Percentiles rank a stretch among this genome's conserved stretches.
Conservation (phyloP, 768 basidiomycete genomes). For the Kwoniella dejecticola region DNA sequence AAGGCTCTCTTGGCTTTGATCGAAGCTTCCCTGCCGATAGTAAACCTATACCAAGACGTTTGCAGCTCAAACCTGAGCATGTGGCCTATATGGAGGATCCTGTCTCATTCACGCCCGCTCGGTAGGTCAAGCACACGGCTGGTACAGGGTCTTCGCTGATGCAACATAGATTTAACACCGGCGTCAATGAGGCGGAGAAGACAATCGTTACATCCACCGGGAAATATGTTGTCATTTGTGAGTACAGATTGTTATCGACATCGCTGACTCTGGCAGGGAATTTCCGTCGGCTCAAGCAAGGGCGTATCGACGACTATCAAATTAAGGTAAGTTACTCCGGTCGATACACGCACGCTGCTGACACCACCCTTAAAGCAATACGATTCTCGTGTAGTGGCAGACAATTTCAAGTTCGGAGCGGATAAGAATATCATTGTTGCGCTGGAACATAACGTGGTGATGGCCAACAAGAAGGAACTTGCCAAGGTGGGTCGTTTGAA, state of each 20-base stretch:
- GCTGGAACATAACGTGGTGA: slow-evolving; percentile 86
- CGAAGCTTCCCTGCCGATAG: slow-evolving; percentile 90
- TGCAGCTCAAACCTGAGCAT: slow-evolving; percentile 87
- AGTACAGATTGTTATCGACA: slow-evolving; percentile 16
- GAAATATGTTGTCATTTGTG: slow-evolving; percentile 84
- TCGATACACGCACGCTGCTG: background rate
- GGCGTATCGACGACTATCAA: slow-evolving; percentile 85
- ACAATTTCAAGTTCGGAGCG: slow-evolving; percentile 96
- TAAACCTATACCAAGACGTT: slow-evolving; percentile 84
- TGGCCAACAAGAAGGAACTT: slow-evolving; percentile 90
- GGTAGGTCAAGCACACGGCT: slow-evolving; percentile 59
- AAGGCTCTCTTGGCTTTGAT: slow-evolving; percentile 84
- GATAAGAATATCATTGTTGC: slow-evolving; percentile 98
- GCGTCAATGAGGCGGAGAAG: slow-evolving; percentile 82
- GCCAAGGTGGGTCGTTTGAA: slow-evolving; percentile 79
- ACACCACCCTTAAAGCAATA: slow-evolving; percentile 60
- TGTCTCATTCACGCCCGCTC: slow-evolving; percentile 88
- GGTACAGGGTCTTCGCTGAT: background rate
- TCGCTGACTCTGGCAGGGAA: slow-evolving; percentile 61
- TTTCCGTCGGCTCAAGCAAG: slow-evolving; percentile 92
- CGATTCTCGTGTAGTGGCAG: slow-evolving; percentile 90
- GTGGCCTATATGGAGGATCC: slow-evolving; percentile 89
- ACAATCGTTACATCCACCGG: slow-evolving; percentile 95
- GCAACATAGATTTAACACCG: slow-evolving; percentile 79
- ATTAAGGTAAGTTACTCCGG: slow-evolving; percentile 65